Percentiles rank a stretch among this genome's conserved stretches.
Conservation (phyloP, 139 green algal genomes). For the Pleodorina starrii region DNA sequence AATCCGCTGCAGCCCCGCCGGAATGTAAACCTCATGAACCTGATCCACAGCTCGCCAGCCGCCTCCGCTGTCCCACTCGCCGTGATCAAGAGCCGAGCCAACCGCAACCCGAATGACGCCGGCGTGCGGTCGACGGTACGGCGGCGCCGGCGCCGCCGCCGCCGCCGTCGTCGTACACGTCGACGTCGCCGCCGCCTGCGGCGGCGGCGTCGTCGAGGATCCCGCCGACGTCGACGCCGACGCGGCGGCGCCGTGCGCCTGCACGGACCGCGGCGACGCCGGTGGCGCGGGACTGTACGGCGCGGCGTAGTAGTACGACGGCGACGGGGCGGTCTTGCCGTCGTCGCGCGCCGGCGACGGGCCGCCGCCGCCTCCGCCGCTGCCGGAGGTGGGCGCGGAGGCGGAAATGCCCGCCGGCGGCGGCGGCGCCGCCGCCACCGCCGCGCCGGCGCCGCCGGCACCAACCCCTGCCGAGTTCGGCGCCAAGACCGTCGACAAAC, state of each 20-base stretch:
- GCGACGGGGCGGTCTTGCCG: not conserved
- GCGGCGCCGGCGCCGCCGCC: not conserved
- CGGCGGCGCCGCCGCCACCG: conserved; percentile 3
- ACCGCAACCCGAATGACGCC: conserved; percentile 31
- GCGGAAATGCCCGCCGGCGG: not conserved
- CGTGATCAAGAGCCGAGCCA: conserved; percentile 45
- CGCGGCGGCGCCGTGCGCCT: not conserved
- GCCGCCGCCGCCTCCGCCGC: not conserved
- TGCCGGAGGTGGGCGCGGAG: not conserved
- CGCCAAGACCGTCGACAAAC: too few species aligned
- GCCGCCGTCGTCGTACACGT: not conserved
- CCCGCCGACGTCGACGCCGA: not conserved
- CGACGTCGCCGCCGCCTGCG: not conserved
- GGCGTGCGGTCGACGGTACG: not conserved
- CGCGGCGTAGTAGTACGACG: not conserved
- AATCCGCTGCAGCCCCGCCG: conserved; percentile 68
- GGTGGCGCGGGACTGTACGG: not conserved
- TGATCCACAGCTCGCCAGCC: conserved; percentile 43
- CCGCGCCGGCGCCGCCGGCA: not conserved
- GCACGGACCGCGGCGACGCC: not conserved
- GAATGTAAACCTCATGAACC: conserved; percentile 45
- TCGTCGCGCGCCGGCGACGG: not conserved
- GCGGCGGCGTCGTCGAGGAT: not conserved
- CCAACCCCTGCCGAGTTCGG: not conserved
- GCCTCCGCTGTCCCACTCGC: conserved; percentile 54